Evolutionary conservation across 2,329 filamentous ascomycete species (phyloP).

Genomic region (Penicillium aurantiogriseum): DNA sequence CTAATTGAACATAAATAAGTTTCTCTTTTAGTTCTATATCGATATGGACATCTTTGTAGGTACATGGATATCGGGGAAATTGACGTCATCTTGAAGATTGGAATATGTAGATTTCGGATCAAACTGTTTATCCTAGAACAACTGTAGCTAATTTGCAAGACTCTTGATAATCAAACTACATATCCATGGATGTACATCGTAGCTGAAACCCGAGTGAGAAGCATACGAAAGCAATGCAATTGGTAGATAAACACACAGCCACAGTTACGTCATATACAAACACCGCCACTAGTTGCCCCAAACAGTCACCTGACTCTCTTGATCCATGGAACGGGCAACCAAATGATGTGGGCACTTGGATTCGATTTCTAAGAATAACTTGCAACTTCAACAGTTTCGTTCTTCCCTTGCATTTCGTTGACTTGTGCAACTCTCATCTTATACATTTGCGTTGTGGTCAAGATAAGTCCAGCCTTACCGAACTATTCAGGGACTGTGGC

Average conservation of each 20-base stretch:
- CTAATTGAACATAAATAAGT: constrained; percentile 14
- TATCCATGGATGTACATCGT: background rate
- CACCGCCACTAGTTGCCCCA: constrained; percentile 17
- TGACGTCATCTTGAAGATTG: background rate
- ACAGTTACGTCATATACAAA: constrained; percentile 16
- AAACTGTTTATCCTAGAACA: background rate
- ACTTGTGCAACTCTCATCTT: background rate
- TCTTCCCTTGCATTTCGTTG: background rate
- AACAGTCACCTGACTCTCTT: constrained; percentile 18
- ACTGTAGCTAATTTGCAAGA: background rate
- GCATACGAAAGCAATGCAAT: background rate
- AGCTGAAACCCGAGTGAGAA: background rate
- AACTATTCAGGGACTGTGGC: constrained; percentile 10
- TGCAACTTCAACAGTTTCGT: background rate
- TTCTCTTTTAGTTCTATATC: background rate
- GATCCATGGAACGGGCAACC: constrained; percentile 18
- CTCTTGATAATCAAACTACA: background rate
- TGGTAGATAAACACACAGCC: constrained; percentile 10
- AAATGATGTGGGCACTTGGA: constrained; percentile 17
- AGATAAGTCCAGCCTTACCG: constrained; percentile 1
- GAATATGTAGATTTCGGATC: background rate
- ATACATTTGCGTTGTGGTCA: background rate
- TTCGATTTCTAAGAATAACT: constrained; percentile 22
- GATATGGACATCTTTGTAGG: background rate
- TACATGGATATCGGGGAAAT: background rate